Base-by-base conservation (phyloP, 306 rosid species). In the Rosa lucieae region DNA sequence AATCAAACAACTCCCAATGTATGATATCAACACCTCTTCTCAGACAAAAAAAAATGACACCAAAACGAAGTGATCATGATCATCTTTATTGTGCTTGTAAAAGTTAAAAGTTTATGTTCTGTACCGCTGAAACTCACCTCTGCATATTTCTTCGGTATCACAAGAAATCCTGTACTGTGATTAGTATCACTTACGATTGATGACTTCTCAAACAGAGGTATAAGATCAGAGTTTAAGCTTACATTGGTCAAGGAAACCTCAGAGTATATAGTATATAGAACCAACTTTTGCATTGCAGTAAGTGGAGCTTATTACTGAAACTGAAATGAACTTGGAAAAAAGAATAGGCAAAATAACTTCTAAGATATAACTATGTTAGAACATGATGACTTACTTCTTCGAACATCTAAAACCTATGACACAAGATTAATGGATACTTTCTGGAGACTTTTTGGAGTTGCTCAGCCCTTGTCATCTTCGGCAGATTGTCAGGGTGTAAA, bases 171-270 rank as follows among this genome's bases (percentile, higher is more conserved):
- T 40, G 18, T 73, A 73, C 49, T 78, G 72, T 2, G 39, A 63
- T 51, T 40, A 73, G 81, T 2, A n/a, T 81, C 88, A 70, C 73
- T 62, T 18, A 15, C 8, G 8, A 62, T 81, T 66, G 81, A 40
- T 11, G 67, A 10, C 67, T 85, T 85, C 68, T 74, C 80, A 61
- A 81, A 85, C 7, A 85, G 39, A 37, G 35, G 73, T 65, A 59
- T 32, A 10, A 66, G 26, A 32, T 10, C 53, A 40, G 76, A 71
- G 37, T 26, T 76, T 21, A 72, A 55, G 59, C 76, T 84, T 47
- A 66, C 48, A 76, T 52, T 39, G 13, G 62, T 76, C 73, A 80
- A 80, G 76, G 79, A 76, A 65, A 65, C 47, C 32, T 77, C 5
- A 65, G 4, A 29, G 11, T 17, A 17, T 13, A 49, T 49, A 35